These are phyloP conservation scores for Arthroderma sp. DNA, from an alignment of 2,329 filamentous ascomycete species.

Conservation along the genomic window DNA sequence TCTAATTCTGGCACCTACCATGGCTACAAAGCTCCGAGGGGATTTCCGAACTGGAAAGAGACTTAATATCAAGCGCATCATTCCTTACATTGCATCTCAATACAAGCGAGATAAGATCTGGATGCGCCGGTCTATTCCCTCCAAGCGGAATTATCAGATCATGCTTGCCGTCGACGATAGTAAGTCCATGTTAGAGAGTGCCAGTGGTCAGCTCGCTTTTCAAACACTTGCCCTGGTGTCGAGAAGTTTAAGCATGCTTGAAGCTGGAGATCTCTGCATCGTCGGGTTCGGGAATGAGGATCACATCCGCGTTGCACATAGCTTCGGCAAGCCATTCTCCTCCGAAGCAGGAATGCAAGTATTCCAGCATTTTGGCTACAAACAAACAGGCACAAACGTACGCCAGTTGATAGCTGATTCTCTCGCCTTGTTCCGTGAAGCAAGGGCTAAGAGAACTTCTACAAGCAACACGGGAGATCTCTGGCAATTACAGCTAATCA, in stretches of 20 bases:
- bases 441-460: conserved; percentile 47
- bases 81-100: conserved; percentile 93
- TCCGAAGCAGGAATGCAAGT: conserved; percentile 71
- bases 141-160: conserved; percentile 91
- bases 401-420: conserved; percentile 61
- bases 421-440: conserved; percentile 68
- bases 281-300: conserved; percentile 68
- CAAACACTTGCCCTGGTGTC: conserved; percentile 89
- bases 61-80: conserved; percentile 98
- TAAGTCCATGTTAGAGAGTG: conserved; percentile 77
- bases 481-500: conserved; percentile 88
- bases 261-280: conserved; percentile 85
- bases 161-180: conserved; percentile 95
- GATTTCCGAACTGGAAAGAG: conserved; percentile 96
- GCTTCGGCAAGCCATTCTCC: conserved; percentile 69
- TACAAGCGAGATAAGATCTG: conserved; percentile 99
- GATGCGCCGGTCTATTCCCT: conserved; percentile 87
- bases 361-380: conserved; percentile 72
- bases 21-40: conserved; percentile 89
- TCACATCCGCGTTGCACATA: conserved; percentile 69
- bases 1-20: conserved; percentile 84
- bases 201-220: conserved; percentile 68
- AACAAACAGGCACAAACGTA: conserved; percentile 77
- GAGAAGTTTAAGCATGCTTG: conserved; percentile 76
- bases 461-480: conserved; percentile 52